Evolutionary conservation across 2,329 filamentous ascomycete species (phyloP), one percentile per base, ranked within the genome.

Genomic region (Microdochium trichocladiopsis): DNA sequence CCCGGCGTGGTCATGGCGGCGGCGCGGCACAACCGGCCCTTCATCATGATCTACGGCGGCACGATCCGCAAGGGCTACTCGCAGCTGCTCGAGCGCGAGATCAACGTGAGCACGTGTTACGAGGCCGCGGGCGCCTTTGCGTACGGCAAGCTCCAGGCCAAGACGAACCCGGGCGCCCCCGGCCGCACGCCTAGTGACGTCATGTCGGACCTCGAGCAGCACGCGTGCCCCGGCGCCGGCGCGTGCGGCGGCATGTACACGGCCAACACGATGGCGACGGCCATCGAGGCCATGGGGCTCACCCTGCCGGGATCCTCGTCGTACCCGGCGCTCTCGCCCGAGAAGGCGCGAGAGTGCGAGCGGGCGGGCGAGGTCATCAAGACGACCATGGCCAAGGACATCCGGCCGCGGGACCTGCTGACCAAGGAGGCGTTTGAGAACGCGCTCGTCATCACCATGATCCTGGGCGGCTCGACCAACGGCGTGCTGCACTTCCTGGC

Each of bases 31-130:
- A 96, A 96, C 70, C 82, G 93, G 10, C 93, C 93, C 3, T 94
- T 90, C 48, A 76, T 96, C 65, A 96, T 96, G 91, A 87, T 97
- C 54, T 97, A 96, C 67, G 93, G 93, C 50, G 93, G 93, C 37
- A 89, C 90, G 16, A 96, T 96, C 63, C 84, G 85, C 63, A 90
- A 90, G 56, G 93, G 92, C n/a, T 88, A 90, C 69, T 92, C 87
- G 0, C 73, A 82, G 50, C 78, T 92, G 2, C 78, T 95, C 24
- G 82, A 86, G 57, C 86, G 87, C 63, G 80, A 83, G 23, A 86
- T 96, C 75, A 96, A 96, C 70, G 89, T 96, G 58, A 87, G 84
- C 36, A 92, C 87, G 4, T 95, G 90, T 66, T 94, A 92, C 66
- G 92, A 96, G 70, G 90, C 90, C 1, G 80, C 88, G 14, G 93